Evolutionary conservation across 2,329 filamentous ascomycete species (phyloP).

Genomic region (Diaporthe longicolla): DNA sequence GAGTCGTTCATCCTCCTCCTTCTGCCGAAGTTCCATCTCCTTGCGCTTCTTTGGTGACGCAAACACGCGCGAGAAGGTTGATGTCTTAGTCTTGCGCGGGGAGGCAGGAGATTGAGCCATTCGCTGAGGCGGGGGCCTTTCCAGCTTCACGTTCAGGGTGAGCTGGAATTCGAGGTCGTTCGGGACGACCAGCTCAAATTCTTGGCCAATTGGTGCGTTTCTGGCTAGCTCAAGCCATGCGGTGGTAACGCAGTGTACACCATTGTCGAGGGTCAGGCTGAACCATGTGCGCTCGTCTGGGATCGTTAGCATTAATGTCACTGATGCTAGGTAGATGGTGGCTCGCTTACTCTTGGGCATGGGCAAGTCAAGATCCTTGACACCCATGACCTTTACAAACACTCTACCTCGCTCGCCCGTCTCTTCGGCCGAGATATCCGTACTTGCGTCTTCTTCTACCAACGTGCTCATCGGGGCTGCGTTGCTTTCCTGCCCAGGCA

Average conservation of each 20-base stretch:
- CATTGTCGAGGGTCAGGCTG: conserved; percentile 97
- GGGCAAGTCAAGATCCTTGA: conserved; percentile 94
- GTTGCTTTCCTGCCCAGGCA: conserved; percentile 91
- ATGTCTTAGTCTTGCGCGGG: conserved; percentile 79
- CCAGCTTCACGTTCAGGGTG: conserved; percentile 94
- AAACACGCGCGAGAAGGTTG: conserved; percentile 91
- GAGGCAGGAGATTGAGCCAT: conserved; percentile 73
- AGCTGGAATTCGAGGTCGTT: conserved; percentile 99
- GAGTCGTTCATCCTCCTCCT: conserved; percentile 84
- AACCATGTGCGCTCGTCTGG: conserved; percentile 92
- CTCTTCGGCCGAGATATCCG: conserved; percentile 76
- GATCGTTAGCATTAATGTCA: conserved; percentile 42
- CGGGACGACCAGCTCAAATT: conserved; percentile 97
- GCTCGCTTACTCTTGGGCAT: conserved; percentile 84
- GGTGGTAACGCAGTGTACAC: conserved; percentile 96
- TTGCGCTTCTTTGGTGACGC: conserved; percentile 97
- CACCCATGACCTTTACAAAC: conserved; percentile 98
- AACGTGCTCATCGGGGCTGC: conserved; percentile 75
- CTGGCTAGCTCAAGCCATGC: conserved; percentile 93
- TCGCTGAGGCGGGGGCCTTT: conserved; percentile 78
- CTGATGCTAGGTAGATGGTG: background rate
- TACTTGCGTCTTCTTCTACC: conserved; percentile 75
- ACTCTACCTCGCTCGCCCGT: conserved; percentile 89
- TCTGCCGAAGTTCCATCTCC: conserved; percentile 88
- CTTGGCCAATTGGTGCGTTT: conserved; percentile 94